Evolutionary conservation across 2,329 filamentous ascomycete genomes (phyloP).

Genomic region (Lachnellula suecica): DNA sequence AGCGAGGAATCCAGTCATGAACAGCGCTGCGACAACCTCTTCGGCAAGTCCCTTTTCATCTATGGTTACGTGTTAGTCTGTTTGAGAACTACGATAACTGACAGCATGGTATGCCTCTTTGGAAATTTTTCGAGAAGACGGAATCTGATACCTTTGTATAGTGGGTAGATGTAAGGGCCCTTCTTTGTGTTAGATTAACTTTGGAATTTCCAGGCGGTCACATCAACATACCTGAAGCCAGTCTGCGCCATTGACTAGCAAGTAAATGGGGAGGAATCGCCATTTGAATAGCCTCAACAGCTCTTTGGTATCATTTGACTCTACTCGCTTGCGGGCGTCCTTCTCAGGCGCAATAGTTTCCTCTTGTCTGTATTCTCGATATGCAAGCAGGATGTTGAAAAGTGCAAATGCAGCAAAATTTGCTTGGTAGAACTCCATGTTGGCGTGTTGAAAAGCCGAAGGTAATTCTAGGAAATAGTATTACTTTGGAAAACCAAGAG

Average conservation of each 20-base stretch:
- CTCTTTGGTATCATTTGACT: slow-evolving; percentile 5
- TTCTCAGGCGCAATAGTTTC: background rate
- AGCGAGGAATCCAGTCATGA: slow-evolving; percentile 26
- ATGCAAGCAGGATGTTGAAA: slow-evolving; percentile 12
- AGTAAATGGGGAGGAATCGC: slow-evolving; percentile 41
- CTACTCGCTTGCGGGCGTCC: background rate
- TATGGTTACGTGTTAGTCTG: slow-evolving; percentile 1
- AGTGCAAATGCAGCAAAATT: slow-evolving; percentile 19
- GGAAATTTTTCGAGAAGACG: too few species aligned
- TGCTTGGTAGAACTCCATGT: slow-evolving; percentile 21
- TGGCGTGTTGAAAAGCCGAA: background rate
- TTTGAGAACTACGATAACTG: background rate
- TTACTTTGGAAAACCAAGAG: background rate
- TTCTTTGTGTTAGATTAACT: background rate
- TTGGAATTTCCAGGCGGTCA: background rate
- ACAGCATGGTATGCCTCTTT: too few species aligned
- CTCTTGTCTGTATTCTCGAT: slow-evolving; percentile 8
- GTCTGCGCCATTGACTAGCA: slow-evolving; percentile 48
- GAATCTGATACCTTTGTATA: slow-evolving; percentile 33
- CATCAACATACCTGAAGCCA: slow-evolving; percentile 43
- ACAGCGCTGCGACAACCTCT: slow-evolving; percentile 23
- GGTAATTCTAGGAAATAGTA: background rate
- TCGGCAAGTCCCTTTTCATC: slow-evolving; percentile 26
- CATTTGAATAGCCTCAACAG: slow-evolving; percentile 19
- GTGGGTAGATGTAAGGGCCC: slow-evolving; percentile 28